Conservation (phyloP, 192 early-diverging fungal species). For the Jimgerdemannia flammicorona region DNA sequence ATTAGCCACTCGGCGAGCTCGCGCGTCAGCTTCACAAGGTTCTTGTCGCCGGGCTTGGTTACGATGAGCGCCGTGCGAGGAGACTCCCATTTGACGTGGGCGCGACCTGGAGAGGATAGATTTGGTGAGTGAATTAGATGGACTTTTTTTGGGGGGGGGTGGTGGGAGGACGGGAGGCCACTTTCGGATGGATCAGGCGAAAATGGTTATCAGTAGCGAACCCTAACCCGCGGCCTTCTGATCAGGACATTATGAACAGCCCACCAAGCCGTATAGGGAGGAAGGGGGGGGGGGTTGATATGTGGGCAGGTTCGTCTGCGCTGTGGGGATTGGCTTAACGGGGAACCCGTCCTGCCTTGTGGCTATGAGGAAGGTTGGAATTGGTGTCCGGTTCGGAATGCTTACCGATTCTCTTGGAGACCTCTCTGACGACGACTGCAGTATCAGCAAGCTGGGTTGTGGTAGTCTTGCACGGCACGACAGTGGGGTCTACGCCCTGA, state of each 20-base stretch:
- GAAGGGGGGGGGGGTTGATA: too few relatives aligned
- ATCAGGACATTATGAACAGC: too few relatives aligned
- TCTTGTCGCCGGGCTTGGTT: constrained; percentile 68
- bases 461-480: not conserved
- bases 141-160: too few relatives aligned
- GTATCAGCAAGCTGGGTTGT: not conserved
- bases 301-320: too few relatives aligned
- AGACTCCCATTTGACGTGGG: not conserved
- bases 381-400: not conserved
- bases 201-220: too few relatives aligned
- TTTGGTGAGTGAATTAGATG: not conserved
- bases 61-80: constrained; percentile 64
- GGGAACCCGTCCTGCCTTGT: too few relatives aligned
- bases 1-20: constrained; percentile 70
- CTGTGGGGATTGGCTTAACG: too few relatives aligned
- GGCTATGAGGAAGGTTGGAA: too few relatives aligned
- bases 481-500: not conserved
- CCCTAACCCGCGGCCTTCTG: too few relatives aligned
- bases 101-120: not conserved
- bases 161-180: too few relatives aligned
- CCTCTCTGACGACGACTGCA: constrained; percentile 1
- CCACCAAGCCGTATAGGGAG: too few relatives aligned
- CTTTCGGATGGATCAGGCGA: too few relatives aligned
- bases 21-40: constrained; percentile 62
- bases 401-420: constrained; percentile 1